phyloP scores from a whole-genome alignment of 2,329 filamentous ascomycete genomes.

The Bipolaris zeicola region DNA sequence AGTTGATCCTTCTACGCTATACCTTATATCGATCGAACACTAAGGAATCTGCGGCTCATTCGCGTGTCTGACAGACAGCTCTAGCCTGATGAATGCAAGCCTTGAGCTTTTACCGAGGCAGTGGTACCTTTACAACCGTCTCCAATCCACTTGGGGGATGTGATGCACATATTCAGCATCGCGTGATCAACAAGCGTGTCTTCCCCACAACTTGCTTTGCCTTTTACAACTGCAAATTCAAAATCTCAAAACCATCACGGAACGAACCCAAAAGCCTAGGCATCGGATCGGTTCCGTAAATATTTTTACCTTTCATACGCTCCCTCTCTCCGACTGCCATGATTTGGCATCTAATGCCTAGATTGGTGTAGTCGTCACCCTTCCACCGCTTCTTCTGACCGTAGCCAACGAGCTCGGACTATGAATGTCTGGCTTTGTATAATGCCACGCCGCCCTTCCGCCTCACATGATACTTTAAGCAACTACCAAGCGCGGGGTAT shows the following conservation, averaged over 20 bases:
- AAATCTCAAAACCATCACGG: neutral
- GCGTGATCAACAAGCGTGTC: neutral
- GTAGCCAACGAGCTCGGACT: neutral
- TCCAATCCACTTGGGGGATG: neutral
- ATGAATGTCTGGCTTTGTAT: neutral
- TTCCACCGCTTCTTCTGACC: neutral
- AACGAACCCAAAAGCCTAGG: neutral
- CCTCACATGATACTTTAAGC: neutral
- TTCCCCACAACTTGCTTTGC: neutral
- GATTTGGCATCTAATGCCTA: neutral
- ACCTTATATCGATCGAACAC: neutral
- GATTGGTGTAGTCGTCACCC: too few relatives aligned
- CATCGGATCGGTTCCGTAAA: neutral
- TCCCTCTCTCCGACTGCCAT: neutral
- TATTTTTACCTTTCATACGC: neutral
- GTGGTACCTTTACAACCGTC: neutral
- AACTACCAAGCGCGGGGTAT: conserved; percentile 8
- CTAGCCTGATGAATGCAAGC: neutral
- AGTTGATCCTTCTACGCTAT: neutral
- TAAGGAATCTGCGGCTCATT: neutral
- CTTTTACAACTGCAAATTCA: neutral
- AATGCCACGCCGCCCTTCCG: neutral
- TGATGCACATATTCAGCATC: neutral
- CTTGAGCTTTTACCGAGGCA: neutral
- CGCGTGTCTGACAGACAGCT: neutral